A percentile compares a stretch with the other conserved stretches of the same genome.
Evolutionary conservation across 2,329 filamentous ascomycete species (phyloP).

Genomic region (Aspergillus thermomutatus): DNA sequence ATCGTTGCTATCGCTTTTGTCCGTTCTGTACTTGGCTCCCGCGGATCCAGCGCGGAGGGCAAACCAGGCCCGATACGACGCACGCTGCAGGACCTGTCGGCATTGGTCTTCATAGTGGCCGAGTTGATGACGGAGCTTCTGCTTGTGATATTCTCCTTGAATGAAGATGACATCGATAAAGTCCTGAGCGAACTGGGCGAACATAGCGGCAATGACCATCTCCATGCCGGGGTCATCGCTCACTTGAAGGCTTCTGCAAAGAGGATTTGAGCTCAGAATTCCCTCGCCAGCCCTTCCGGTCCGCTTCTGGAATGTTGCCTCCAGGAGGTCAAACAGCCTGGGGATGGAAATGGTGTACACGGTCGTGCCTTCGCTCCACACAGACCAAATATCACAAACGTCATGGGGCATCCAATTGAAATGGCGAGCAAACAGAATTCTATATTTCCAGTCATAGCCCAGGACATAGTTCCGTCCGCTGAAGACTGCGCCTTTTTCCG

Average conservation of each 20-base stretch:
- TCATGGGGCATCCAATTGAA: slow-evolving; percentile 23
- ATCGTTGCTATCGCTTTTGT: slow-evolving; percentile 9
- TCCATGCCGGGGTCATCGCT: slow-evolving; percentile 30
- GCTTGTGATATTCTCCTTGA: slow-evolving; percentile 2
- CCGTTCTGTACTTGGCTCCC: slow-evolving; percentile 11
- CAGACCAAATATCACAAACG: slow-evolving; percentile 20
- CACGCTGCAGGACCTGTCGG: slow-evolving; percentile 22
- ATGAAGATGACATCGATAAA: slow-evolving; percentile 21
- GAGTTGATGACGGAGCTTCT: slow-evolving; percentile 11
- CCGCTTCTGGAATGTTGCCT: slow-evolving; percentile 15
- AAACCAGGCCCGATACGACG: slow-evolving; percentile 29
- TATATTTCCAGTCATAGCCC: slow-evolving; percentile 22
- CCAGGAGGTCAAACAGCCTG: slow-evolving; percentile 20
- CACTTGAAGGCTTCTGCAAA: slow-evolving; percentile 12
- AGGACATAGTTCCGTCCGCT: slow-evolving; percentile 24
- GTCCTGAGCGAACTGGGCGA: slow-evolving; percentile 30
- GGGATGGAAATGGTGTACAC: slow-evolving; percentile 21
- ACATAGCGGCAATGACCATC: slow-evolving; percentile 27
- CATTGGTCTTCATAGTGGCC: slow-evolving; percentile 19
- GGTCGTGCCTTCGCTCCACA: slow-evolving; percentile 25
- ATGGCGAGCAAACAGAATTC: slow-evolving; percentile 22
- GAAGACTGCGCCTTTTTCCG: slow-evolving; percentile 13
- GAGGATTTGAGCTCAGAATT: slow-evolving; percentile 21
- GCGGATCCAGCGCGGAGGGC: slow-evolving; percentile 16
- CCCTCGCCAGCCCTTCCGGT: slow-evolving; percentile 18